Conservation (phyloP, 495 filamentous ascomycete genomes). For the Penicillium taxi region DNA sequence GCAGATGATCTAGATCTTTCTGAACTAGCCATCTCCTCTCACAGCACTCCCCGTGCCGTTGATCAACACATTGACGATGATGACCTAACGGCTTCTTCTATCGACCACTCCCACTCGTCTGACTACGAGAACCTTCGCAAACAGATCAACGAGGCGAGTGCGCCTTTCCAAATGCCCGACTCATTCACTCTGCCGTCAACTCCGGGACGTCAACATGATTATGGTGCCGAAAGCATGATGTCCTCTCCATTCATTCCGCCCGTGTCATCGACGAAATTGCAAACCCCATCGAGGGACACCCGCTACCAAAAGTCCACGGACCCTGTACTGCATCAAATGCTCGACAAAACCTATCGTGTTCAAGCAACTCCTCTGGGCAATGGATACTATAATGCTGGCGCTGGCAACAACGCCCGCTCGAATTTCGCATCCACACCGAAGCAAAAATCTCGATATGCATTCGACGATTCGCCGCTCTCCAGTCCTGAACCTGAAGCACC, state of each 20-base stretch:
- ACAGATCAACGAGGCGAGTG: conserved; percentile 21
- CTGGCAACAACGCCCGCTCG: conserved; percentile 22
- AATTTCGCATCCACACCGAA: conserved; percentile 35
- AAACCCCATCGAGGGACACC: conserved; percentile 25
- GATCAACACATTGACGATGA: conserved; percentile 40
- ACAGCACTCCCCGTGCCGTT: conserved; percentile 46
- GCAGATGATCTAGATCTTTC: conserved; percentile 47
- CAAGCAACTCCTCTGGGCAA: conserved; percentile 78
- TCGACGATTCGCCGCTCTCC: conserved; percentile 57
- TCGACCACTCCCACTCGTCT: conserved; percentile 44
- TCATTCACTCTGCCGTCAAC: conserved; percentile 38
- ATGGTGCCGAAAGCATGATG: conserved; percentile 29
- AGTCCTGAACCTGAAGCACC: conserved; percentile 73
- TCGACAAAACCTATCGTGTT: conserved; percentile 89
- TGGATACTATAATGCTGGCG: conserved; percentile 17
- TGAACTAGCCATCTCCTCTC: conserved; percentile 47
- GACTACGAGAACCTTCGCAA: conserved; percentile 25
- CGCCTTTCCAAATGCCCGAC: conserved; percentile 33
- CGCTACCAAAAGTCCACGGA: conserved; percentile 45
- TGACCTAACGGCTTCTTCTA: conserved; percentile 52
- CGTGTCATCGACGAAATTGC: conserved; percentile 28
- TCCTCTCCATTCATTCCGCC: conserved; percentile 47
- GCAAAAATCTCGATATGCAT: conserved; percentile 21
- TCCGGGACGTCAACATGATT: conserved; percentile 25
- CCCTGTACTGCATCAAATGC: conserved; percentile 74